phyloP scores from a whole-genome alignment of 169 alveolate species.

The Eimeria praecox region DNA sequence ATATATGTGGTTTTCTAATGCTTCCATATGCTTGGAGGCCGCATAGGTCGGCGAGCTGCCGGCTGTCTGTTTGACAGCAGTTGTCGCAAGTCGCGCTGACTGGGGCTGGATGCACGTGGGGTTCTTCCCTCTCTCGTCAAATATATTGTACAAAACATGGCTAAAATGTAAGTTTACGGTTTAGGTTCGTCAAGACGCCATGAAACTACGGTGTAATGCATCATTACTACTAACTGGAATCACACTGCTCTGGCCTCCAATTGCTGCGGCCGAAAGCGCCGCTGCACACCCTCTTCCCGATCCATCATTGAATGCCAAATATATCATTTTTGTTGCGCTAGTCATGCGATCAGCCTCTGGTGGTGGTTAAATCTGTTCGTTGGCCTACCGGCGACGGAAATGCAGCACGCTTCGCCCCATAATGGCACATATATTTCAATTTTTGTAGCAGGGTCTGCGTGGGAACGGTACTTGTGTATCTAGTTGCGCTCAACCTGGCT shows the following conservation, averaged over 20 bases:
- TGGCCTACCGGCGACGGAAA: not conserved
- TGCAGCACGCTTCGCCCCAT: not conserved
- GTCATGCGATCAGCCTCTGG: not conserved
- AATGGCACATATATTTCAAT: not conserved
- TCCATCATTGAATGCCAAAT: not conserved
- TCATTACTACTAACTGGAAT: not conserved
- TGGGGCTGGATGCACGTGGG: conserved; percentile 34
- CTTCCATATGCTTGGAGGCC: not conserved
- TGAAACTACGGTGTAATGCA: not conserved
- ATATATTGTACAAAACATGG: not conserved
- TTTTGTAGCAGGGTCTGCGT: not conserved
- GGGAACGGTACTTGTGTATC: too few species aligned
- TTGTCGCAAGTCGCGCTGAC: conserved; percentile 39
- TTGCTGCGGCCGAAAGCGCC: not conserved
- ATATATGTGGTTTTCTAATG: not conserved
- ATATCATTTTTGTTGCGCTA: not conserved
- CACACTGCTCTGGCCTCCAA: not conserved
- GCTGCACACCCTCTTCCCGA: not conserved
- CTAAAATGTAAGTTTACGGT: not conserved
- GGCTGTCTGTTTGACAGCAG: conserved; percentile 16
- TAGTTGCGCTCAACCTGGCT: too few species aligned
- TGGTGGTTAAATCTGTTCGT: not conserved
- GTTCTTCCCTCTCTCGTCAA: not conserved
- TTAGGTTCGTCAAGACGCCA: not conserved
- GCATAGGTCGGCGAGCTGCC: conserved; percentile 7